These are phyloP conservation scores for Diaporthe citrichinensis DNA, from an alignment of 2,329 filamentous ascomycete genomes.

Conservation along the genomic window DNA sequence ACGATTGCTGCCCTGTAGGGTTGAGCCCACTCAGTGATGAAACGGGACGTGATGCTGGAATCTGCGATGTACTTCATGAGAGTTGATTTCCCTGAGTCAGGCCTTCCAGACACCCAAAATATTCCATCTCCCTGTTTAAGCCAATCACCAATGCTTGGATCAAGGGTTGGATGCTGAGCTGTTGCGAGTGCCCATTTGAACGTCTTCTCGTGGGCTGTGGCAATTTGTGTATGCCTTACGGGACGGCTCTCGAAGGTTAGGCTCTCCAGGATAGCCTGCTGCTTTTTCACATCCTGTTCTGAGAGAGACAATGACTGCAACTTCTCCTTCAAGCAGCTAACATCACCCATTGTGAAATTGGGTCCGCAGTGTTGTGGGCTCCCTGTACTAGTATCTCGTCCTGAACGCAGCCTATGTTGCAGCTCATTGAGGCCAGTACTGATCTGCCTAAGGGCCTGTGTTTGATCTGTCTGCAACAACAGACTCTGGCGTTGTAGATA, in stretches of 20 bases:
- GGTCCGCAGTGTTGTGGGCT: too few species aligned
- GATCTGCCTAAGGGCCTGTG: neutral
- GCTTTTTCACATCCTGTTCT: neutral
- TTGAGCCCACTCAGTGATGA: neutral
- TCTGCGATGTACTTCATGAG: conserved; percentile 35
- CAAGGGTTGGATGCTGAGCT: neutral
- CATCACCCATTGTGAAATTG: neutral
- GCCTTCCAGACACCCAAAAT: conserved; percentile 35
- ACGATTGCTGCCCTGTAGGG: neutral
- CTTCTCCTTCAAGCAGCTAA: neutral
- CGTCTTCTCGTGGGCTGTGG: conserved; percentile 2
- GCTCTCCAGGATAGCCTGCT: neutral
- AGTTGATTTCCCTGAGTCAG: conserved; percentile 31
- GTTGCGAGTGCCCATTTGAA: conserved; percentile 30
- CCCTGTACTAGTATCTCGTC: neutral
- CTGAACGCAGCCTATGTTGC: neutral
- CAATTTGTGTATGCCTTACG: conserved; percentile 2
- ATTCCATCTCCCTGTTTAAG: neutral
- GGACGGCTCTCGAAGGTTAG: neutral
- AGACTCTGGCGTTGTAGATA: neutral
- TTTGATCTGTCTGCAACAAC: neutral
- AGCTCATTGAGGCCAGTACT: neutral
- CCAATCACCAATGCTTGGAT: neutral
- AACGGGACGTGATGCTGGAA: neutral
- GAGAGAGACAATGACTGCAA: neutral